Evolutionary conservation across 2,329 filamentous ascomycete species (phyloP).

Genomic region (Knoxdaviesia proteae): DNA sequence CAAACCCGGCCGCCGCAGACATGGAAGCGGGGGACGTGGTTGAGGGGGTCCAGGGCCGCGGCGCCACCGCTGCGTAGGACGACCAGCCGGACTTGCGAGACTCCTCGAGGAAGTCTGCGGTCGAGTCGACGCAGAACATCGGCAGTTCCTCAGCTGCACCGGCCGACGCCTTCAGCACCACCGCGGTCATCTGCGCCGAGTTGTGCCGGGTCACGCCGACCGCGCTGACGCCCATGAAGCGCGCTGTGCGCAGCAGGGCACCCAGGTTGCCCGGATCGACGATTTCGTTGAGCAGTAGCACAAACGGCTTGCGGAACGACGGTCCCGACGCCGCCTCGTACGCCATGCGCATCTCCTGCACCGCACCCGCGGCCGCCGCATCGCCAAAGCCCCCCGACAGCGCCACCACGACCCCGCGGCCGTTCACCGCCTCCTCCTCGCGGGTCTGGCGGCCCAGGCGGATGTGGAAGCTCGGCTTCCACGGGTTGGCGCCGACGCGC

Average conservation of each 20-base stretch:
- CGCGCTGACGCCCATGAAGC: constrained; percentile 77
- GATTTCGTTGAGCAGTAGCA: constrained; percentile 56
- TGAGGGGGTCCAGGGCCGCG: constrained; percentile 7
- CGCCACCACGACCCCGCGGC: constrained; percentile 11
- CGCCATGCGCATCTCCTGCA: background rate
- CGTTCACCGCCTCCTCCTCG: constrained; percentile 60
- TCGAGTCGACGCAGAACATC: constrained; percentile 47
- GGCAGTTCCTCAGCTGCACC: constrained; percentile 69
- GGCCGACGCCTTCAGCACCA: constrained; percentile 70
- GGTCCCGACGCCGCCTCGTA: constrained; percentile 4
- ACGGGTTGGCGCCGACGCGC: constrained; percentile 20
- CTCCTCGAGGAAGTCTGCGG: constrained; percentile 45
- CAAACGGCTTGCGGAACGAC: constrained; percentile 35
- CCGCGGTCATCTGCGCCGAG: constrained; percentile 53
- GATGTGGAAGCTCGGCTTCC: constrained; percentile 32
- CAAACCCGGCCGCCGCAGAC: no score
- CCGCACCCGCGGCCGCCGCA: constrained; percentile 6
- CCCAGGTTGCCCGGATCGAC: constrained; percentile 81
- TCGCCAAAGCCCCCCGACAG: background rate
- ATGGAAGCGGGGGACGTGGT: no score
- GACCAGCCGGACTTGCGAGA: constrained; percentile 59
- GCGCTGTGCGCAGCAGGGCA: constrained; percentile 68
- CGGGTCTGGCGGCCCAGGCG: constrained; percentile 43
- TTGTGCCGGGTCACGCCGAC: constrained; percentile 56
- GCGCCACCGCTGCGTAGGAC: constrained; percentile 53